phyloP scores from a whole-genome alignment of 78 protist species.

The Dictyostelium citrinum region DNA sequence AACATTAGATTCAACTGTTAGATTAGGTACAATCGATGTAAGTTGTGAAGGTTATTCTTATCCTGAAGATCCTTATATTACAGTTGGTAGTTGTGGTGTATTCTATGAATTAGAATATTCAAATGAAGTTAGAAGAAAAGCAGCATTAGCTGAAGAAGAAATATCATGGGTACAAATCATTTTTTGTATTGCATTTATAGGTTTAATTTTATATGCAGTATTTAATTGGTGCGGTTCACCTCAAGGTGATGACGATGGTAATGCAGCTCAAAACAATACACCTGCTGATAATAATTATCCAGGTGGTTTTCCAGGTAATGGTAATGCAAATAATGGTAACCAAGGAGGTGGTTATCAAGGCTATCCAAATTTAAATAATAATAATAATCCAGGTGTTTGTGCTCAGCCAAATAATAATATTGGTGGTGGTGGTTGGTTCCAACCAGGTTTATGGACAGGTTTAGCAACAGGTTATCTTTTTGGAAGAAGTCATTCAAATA shows the following conservation, averaged over 20 bases:
- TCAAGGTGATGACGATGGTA: neutral
- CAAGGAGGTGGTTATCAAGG: neutral
- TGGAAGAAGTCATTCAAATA: constrained; percentile 16
- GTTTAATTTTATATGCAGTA: neutral
- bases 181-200: neutral
- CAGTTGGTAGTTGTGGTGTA: constrained; percentile 24
- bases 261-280: neutral
- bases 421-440: neutral
- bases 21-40: constrained; percentile 37
- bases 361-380: neutral
- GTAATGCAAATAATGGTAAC: too few relatives aligned
- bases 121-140: neutral
- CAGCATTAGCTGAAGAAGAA: neutral
- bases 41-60: constrained; percentile 36
- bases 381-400: neutral
- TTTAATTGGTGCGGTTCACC: neutral
- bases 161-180: neutral
- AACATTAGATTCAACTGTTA: constrained; percentile 18
- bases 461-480: neutral
- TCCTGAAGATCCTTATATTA: constrained; percentile 22
- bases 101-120: constrained; percentile 44
- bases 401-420: neutral
- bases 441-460: constrained; percentile 38
- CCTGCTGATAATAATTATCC: neutral
- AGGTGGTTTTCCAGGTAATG: neutral